Conservation (phyloP, 148 eudicot genomes). For the Arctostaphylos glauca region DNA sequence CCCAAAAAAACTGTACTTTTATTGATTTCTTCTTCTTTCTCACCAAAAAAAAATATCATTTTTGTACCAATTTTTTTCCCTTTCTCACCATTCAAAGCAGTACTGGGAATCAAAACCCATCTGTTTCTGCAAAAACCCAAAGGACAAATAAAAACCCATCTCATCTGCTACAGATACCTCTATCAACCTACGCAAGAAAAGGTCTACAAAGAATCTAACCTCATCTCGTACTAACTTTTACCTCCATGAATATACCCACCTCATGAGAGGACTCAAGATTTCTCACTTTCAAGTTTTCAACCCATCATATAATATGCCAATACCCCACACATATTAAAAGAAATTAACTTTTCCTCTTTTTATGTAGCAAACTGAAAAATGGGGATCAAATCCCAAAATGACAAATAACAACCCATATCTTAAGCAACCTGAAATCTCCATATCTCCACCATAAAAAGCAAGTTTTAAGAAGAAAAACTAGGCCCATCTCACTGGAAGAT, state of each 20-base stretch:
- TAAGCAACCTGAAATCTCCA: neutral
- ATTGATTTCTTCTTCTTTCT: no score
- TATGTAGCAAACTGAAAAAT: no score
- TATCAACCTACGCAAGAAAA: neutral
- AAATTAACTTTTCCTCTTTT: no score
- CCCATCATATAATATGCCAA: neutral
- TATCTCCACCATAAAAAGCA: neutral
- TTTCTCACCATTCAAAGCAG: neutral
- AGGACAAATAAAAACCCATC: no score
- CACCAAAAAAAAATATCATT: no score
- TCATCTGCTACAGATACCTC: neutral
- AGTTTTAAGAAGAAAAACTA: neutral
- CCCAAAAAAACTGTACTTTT: no score
- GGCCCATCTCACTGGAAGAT: neutral
- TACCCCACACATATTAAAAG: neutral
- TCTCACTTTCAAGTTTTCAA: no score
- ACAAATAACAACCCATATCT: conserved; percentile 8
- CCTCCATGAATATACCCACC: neutral
- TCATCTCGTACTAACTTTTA: neutral
- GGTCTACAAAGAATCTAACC: neutral
- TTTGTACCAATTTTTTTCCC: no score
- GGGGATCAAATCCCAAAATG: neutral
- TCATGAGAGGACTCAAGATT: no score
- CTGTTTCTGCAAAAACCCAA: neutral
- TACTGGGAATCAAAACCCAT: neutral